Evolutionary conservation across 768 basidiomycete genomes (phyloP), one percentile per base, ranked within the genome.

Genomic region (Lactarius deliciosus): DNA sequence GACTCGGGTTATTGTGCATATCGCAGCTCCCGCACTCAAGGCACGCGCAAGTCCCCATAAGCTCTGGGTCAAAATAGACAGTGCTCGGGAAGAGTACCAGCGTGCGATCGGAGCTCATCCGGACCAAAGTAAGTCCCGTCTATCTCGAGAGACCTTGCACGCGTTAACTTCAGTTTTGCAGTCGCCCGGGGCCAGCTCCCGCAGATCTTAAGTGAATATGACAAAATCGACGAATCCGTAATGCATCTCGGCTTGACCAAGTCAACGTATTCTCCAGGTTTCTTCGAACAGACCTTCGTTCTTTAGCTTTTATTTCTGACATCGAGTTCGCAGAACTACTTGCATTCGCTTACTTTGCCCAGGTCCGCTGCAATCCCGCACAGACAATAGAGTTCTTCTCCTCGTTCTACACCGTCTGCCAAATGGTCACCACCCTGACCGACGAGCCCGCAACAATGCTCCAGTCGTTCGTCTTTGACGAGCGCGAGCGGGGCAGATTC

Each of bases 361-460:
- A 94, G 75, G 89, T 86, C 73, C 88, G 91, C 66, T 94, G 92
- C 75, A 86, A 93, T 72, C 90, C 91, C 36, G 78, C 76, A 3
- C 77, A 80, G 43, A 92, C 91, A 0, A 69, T 85, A 5, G 73
- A 77, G 16, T 89, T 92, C 74, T 92, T 91, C 75, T 82, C 84
- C 2, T 79, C 81, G 61, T 77, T 93, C 50, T 80, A 78, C 36
- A 75, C 76, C 50, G 79, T 92, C 61, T 79, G 86, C 16, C 77
- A 79, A 62, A 74, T 78, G 18, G 78, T 91, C 66, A 77, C 83
- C 61, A 78, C 79, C 58, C 77, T 81, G 62, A 81, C 81, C 36
- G 80, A 85, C 76, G 70, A 83, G 77, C 66, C 75, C 71, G 64
- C 80, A 72, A 72, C 76, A 20, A 78, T 78, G 34, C 77, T 93